A percentile compares a stretch with the other conserved stretches of the same genome.
phyloP scores from a whole-genome alignment of 2,329 filamentous ascomycete species.

The Aspergillus ruber region DNA sequence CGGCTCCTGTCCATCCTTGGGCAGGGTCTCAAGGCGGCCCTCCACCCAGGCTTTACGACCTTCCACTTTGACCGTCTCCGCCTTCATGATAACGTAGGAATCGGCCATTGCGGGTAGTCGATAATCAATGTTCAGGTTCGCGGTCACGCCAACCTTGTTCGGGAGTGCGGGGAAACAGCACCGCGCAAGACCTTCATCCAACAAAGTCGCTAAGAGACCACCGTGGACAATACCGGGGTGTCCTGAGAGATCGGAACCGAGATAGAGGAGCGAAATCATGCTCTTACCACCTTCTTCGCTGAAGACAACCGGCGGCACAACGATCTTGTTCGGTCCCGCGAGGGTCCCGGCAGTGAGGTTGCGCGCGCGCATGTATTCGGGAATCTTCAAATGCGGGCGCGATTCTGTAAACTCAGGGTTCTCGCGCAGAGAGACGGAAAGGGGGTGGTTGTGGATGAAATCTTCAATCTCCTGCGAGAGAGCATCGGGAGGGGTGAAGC shows the following conservation, averaged over 20 bases:
- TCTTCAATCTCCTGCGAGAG: slow-evolving; percentile 57
- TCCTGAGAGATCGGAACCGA: slow-evolving; percentile 75
- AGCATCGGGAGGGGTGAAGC: slow-evolving; percentile 56
- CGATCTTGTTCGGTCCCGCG: slow-evolving; percentile 65
- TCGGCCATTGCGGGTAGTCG: slow-evolving; percentile 70
- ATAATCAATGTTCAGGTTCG: slow-evolving; percentile 77
- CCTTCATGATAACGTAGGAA: slow-evolving; percentile 69
- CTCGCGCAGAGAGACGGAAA: slow-evolving; percentile 62
- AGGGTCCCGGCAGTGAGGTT: slow-evolving; percentile 80
- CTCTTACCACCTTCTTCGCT: slow-evolving; percentile 62
- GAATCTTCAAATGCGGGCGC: slow-evolving; percentile 82
- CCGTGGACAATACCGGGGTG: slow-evolving; percentile 89
- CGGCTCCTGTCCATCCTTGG: slow-evolving; percentile 55
- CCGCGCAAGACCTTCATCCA: slow-evolving; percentile 82
- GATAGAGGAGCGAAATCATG: slow-evolving; percentile 66
- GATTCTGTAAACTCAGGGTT: slow-evolving; percentile 65
- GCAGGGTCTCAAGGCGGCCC: slow-evolving; percentile 75
- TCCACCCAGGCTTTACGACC: slow-evolving; percentile 93
- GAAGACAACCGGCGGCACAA: slow-evolving; percentile 76
- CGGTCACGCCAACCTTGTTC: slow-evolving; percentile 74
- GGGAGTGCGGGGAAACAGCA: slow-evolving; percentile 86
- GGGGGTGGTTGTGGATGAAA: slow-evolving; percentile 66
- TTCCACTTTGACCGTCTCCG: slow-evolving; percentile 76
- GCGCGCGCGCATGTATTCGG: slow-evolving; percentile 59
- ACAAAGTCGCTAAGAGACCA: slow-evolving; percentile 80